phyloP scores from a whole-genome alignment of 192 early-diverging fungal genomes.

The Phlyctochytrium planicorne region DNA sequence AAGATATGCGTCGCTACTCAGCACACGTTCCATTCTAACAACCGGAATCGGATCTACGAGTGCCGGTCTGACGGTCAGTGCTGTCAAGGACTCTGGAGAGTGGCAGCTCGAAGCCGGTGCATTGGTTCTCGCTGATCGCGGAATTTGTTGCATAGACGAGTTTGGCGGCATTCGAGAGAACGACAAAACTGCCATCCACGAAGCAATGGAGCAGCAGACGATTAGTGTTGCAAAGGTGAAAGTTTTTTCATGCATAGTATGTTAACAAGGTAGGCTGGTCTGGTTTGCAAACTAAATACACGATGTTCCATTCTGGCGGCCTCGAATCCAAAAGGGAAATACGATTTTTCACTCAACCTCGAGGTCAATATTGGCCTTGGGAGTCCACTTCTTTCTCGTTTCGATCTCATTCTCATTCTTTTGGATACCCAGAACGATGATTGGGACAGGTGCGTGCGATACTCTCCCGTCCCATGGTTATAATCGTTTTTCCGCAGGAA shows the following conservation, averaged over 20 bases:
- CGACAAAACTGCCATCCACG: slow-evolving; percentile 73
- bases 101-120: slow-evolving; percentile 84
- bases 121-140: slow-evolving; percentile 73
- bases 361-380: slow-evolving; percentile 68
- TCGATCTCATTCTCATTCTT: slow-evolving; percentile 72
- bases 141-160: slow-evolving; percentile 81
- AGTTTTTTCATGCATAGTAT: too few relatives aligned
- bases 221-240: slow-evolving; percentile 75
- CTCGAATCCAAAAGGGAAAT: slow-evolving; percentile 75
- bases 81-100: slow-evolving; percentile 68
- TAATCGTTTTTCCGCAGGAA: too few relatives aligned
- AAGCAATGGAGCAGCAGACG: slow-evolving; percentile 86
- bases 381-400: slow-evolving; percentile 68
- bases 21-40: slow-evolving; percentile 68
- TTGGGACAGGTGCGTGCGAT: slow-evolving; percentile 70
- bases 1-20: slow-evolving; percentile 63
- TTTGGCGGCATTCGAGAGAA: slow-evolving; percentile 74
- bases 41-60: slow-evolving; percentile 75
- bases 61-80: slow-evolving; percentile 75
- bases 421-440: slow-evolving; percentile 61
- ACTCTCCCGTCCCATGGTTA: too few relatives aligned
- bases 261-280: slow-evolving; percentile 41
- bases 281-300: slow-evolving; percentile 78
- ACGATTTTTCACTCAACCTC: slow-evolving; percentile 59
- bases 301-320: slow-evolving; percentile 79